Evolutionary conservation across 1,284 basidiomycete genomes (phyloP), one percentile per base, ranked within the genome.

Genomic region (Quambalaria eucalypti): DNA sequence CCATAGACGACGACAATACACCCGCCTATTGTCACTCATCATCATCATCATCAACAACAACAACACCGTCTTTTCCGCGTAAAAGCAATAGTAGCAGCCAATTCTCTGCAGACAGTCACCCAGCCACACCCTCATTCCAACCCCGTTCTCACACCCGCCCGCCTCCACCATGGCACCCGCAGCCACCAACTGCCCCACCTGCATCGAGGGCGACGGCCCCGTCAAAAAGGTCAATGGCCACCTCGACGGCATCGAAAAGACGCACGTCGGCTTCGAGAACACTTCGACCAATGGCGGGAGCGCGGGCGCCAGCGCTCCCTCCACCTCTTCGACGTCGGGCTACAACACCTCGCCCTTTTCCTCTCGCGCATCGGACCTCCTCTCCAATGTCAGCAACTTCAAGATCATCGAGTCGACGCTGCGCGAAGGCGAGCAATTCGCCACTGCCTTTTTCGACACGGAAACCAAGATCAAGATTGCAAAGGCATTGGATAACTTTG

Each of bases 391-490:
- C 33, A 75, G 76, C 51, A 77, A 77, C 67, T 78, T 76, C 66
- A 77, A 77, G 79, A 96, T 97, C 79, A 97, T 97, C 76, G 92
- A 97, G 80, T 90, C 87, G 69, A 56, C 55, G 7, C 44, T 56
- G 23, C 50, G 55, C 26, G 97, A 88, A 91, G 93, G 69, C 89
- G 98, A 79, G 90, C 72, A 99, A 78, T 99, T 99, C 72, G 93
- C 95, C 64, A 98, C 97, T 74, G 93, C 95, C 54, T 99, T 96
- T 82, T 97, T 96, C 78, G 92, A 95, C 78, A 92, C 90, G 76
- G 92, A 95, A 82, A 98, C 92, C 80, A 99, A 99, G 84, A 96
- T 97, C 78, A 91, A 92, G 77, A 99, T 99, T 70, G 95, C 95
- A 69, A 92, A 87, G 81, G 91, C 64, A 14, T 66, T 70, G 50